These are phyloP conservation scores for Coniella vitis DNA, from an alignment of 2,329 filamentous ascomycete genomes.

Conservation along the genomic window DNA sequence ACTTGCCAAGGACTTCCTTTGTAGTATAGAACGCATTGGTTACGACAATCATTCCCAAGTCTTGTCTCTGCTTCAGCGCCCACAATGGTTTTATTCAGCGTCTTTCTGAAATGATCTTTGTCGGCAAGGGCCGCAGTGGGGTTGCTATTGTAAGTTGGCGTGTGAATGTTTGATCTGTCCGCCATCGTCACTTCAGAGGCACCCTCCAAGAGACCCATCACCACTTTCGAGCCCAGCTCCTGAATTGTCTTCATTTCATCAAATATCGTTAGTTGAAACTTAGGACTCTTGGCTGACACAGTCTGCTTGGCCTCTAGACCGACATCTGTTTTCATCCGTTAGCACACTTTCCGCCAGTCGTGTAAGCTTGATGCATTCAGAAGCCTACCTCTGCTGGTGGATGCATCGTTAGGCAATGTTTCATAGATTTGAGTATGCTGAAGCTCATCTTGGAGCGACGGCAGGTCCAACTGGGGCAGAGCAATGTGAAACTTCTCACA, in stretches of 20 bases:
- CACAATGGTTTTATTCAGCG: background rate
- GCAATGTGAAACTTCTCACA: background rate
- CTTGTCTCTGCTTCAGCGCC: background rate
- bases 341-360: background rate
- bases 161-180: too few relatives aligned
- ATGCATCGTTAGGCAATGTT: background rate
- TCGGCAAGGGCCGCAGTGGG: background rate
- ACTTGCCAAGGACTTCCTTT: constrained; percentile 4
- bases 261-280: too few relatives aligned
- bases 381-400: background rate
- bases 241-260: too few relatives aligned
- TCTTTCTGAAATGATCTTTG: background rate
- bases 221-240: background rate
- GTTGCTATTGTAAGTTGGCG: too few relatives aligned
- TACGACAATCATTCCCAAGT: background rate
- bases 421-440: constrained; percentile 1
- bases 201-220: too few relatives aligned
- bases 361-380: background rate
- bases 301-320: background rate
- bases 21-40: constrained; percentile 8
- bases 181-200: too few relatives aligned
- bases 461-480: constrained; percentile 8
- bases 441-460: constrained; percentile 7
- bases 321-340: background rate
- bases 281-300: too few relatives aligned